Conservation (phyloP, 805 yeast species). For the Sugiyamaella smithiae region DNA sequence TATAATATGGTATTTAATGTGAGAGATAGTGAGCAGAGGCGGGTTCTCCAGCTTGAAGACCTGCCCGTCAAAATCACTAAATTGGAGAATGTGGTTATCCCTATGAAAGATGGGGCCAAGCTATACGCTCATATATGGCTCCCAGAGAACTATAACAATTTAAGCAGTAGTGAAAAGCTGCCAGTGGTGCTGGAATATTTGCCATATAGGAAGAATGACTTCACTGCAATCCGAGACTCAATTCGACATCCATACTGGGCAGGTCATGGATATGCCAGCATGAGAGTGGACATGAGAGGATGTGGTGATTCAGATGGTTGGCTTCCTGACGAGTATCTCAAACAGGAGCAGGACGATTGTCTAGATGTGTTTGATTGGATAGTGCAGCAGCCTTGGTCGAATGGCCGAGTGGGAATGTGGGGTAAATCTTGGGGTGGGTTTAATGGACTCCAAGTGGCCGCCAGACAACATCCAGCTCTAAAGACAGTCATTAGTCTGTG, state of each 20-base stretch:
- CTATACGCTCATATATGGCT: conserved; percentile 46
- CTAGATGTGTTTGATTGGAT: conserved; percentile 46
- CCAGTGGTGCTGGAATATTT: conserved; percentile 45
- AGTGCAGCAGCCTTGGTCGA: conserved; percentile 41
- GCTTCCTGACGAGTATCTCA: conserved; percentile 42
- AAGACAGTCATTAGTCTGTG: conserved; percentile 43
- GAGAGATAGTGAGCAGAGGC: conserved; percentile 34
- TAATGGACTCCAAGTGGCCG: conserved; percentile 46
- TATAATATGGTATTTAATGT: conserved; percentile 50
- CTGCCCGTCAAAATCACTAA: conserved; percentile 36
- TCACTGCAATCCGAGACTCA: conserved; percentile 45
- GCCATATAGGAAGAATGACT: conserved; percentile 46
- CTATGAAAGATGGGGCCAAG: conserved; percentile 40
- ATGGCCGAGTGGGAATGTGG: conserved; percentile 47
- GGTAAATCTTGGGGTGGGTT: conserved; percentile 53
- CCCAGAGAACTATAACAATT: conserved; percentile 37
- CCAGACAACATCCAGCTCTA: conserved; percentile 46
- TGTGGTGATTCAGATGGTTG: conserved; percentile 44
- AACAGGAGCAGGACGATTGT: conserved; percentile 46
- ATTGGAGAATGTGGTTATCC: conserved; percentile 38
- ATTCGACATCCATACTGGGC: conserved; percentile 48
- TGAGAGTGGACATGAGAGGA: conserved; percentile 49
- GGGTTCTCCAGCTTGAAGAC: background rate
- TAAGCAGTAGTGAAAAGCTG: conserved; percentile 24
- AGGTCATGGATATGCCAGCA: conserved; percentile 45